Evolutionary conservation across 805 yeast species (phyloP), one percentile per base, ranked within the genome.

Genomic region (Candida corydali): DNA sequence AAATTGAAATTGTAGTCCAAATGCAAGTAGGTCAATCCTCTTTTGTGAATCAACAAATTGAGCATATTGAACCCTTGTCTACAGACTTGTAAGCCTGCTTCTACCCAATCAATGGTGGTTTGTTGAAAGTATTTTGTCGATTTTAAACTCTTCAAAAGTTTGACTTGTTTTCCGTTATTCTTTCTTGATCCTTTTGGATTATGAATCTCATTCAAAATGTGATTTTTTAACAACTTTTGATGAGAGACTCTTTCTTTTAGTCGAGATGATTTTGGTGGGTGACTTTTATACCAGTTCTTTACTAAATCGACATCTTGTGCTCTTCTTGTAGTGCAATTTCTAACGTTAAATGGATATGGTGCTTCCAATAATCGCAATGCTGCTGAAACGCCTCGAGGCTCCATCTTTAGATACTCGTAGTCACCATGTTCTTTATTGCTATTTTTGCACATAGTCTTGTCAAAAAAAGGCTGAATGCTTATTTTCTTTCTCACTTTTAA

Each of bases 41-140:
- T 82, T 50, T 88, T 76, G 57, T 93, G 98, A 34, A 93, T 87
- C 45, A 93, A 66, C 24, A 93, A 63, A 57, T 88, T 89, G 32
- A 93, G 70, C 95, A 91, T 89, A 49, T 87, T 91, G 59, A 82
- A 86, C 3, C 98, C 98, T 59, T 93, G 99, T 26, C 78, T 75
- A 52, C 96, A 85, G 2, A 93, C 78, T 61, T 93, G 98, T 39
- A 93, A 65, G 19, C 97, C 98, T 1, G 98, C 98, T 57, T 93
- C 99, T 3, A 91, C 93, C 99, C 99, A 93, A 59, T 93, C 98
- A 34, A 93, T 80, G 0, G 89, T 73, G 0, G 98, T 91, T 49
- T 85, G 82, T 53, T 87, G 95, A 60, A 93, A 93, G 56, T 77
- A 93, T 51, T 86, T 89, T 0, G 98, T 93, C 31, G 73, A 69